phyloP scores from a whole-genome alignment of 164 flowering plant genomes.

The Vitis labrusca region DNA sequence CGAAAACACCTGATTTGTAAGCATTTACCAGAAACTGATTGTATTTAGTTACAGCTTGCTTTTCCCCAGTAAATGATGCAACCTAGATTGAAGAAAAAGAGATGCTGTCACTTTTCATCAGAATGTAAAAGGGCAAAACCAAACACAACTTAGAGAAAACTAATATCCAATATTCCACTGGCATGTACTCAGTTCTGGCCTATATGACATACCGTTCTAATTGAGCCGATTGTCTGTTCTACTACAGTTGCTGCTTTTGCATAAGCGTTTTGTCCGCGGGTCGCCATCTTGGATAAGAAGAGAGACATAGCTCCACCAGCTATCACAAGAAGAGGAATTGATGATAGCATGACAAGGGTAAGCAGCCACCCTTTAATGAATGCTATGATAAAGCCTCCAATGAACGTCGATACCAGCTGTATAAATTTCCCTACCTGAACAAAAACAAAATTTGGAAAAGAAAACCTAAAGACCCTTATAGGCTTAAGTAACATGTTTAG shows the following conservation, averaged over 20 bases:
- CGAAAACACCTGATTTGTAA: constrained; percentile 37
- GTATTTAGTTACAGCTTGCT: constrained; percentile 33
- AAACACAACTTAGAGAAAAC: no score
- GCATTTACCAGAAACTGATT: constrained; percentile 27
- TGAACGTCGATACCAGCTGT: constrained; percentile 45
- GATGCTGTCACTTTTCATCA: no score
- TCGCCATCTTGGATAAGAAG: constrained; percentile 31
- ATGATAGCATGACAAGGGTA: constrained; percentile 45
- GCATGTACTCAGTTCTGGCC: no score
- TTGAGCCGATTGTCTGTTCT: constrained; percentile 55
- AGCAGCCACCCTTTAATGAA: constrained; percentile 60
- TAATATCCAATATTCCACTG: no score
- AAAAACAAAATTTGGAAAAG: not conserved
- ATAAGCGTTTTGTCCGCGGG: constrained; percentile 48
- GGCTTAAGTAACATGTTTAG: not conserved
- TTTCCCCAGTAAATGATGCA: constrained; percentile 62
- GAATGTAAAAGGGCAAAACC: no score
- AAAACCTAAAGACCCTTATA: not conserved
- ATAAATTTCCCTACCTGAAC: constrained; percentile 51
- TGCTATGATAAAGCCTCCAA: constrained; percentile 48
- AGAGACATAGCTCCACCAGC: constrained; percentile 28
- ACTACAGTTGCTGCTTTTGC: constrained; percentile 45
- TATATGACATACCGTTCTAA: constrained; percentile 43
- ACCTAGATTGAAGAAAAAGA: constrained; percentile 24
- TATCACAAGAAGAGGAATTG: constrained; percentile 41